A percentile compares a stretch with the other conserved stretches of the same genome.
Evolutionary conservation across 805 yeast genomes (phyloP).

Genomic region (Candida odintsovae): DNA sequence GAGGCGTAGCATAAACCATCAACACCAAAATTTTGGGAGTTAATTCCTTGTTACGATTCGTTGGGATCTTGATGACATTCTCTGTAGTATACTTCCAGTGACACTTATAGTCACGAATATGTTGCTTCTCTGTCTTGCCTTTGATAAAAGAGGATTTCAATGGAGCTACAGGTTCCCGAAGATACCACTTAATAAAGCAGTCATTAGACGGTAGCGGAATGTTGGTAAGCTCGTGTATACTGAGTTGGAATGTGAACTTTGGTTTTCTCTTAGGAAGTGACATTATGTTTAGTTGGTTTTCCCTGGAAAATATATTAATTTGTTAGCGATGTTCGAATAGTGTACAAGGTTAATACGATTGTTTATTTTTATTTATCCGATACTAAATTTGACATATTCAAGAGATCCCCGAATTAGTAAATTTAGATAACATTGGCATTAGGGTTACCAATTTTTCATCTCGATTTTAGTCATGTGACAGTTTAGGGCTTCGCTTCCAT

Average conservation of each 20-base stretch:
- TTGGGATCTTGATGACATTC: slow-evolving; percentile 34
- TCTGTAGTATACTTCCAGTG: slow-evolving; percentile 37
- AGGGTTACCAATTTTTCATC: too few species aligned
- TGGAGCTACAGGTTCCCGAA: slow-evolving; percentile 43
- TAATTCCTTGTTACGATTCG: slow-evolving; percentile 31
- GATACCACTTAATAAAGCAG: slow-evolving; percentile 58
- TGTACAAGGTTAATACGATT: too few species aligned
- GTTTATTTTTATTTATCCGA: too few species aligned
- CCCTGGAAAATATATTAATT: too few species aligned
- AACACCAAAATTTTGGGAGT: slow-evolving; percentile 31
- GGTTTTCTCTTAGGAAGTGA: slow-evolving; percentile 33
- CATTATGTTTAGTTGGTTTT: background rate
- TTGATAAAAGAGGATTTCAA: slow-evolving; percentile 23
- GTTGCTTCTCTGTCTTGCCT: slow-evolving; percentile 38
- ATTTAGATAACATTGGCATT: too few species aligned
- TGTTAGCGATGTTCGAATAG: too few species aligned
- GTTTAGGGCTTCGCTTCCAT: background rate
- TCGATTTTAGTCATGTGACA: too few species aligned
- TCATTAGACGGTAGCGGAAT: slow-evolving; percentile 74
- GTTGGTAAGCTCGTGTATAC: slow-evolving; percentile 68
- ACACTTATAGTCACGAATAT: slow-evolving; percentile 47
- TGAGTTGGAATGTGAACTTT: slow-evolving; percentile 54
- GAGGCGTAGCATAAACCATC: slow-evolving; percentile 38
- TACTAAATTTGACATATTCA: background rate
- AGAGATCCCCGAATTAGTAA: background rate